Conservation (phyloP, 768 basidiomycete species). For the Sistotremastrum niveocremeum region DNA sequence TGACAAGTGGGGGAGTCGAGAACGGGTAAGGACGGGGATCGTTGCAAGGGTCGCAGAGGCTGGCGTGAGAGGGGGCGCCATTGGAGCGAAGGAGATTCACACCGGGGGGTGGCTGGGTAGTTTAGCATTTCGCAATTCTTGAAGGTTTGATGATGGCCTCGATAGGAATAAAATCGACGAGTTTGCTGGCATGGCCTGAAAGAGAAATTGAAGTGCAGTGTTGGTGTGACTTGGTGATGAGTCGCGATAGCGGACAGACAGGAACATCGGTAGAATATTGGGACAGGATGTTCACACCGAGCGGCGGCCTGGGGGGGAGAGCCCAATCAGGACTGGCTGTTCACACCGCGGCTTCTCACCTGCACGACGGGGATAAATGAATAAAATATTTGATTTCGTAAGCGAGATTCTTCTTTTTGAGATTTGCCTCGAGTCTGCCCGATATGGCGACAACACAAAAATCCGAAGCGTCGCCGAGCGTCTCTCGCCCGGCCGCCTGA, state of each 20-base stretch:
- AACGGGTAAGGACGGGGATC: not conserved
- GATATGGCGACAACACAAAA: not conserved
- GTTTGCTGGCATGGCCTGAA: too few species aligned
- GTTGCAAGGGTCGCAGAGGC: not conserved
- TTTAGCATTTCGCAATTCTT: not conserved
- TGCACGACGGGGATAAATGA: constrained; percentile 12
- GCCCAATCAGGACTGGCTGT: too few species aligned
- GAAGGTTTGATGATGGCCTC: not conserved
- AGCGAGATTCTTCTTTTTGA: constrained; percentile 13
- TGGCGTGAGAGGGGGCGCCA: not conserved
- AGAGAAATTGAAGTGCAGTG: too few species aligned
- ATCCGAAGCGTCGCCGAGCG: too few species aligned
- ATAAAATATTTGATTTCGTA: constrained; percentile 17
- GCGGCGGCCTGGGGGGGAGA: too few species aligned
- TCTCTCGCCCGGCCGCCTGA: constrained; percentile 13
- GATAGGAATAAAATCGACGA: constrained; percentile 5
- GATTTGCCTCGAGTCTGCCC: constrained; percentile 11
- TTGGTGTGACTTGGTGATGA: too few species aligned
- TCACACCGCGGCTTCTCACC: constrained; percentile 9
- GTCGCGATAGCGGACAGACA: too few species aligned
- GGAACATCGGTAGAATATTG: too few species aligned
- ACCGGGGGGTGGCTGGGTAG: not conserved
- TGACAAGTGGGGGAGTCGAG: not conserved
- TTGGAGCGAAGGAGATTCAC: not conserved
- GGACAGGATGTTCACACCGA: too few species aligned